Base-by-base conservation (phyloP, 331 rosid species). In the Saraca asoca region DNA sequence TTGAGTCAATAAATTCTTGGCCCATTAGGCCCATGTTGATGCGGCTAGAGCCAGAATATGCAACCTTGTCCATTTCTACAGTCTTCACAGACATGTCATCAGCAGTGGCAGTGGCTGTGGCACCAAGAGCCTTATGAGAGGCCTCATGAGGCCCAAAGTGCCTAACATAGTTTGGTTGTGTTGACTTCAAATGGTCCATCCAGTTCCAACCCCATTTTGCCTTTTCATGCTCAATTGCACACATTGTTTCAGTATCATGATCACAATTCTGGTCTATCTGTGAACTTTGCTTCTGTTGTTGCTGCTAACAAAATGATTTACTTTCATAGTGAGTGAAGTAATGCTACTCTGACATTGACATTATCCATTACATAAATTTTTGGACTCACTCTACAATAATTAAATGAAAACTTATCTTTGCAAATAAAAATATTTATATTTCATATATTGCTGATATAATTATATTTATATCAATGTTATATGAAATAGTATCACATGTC, bases 161-260 rank as follows among this genome's bases (percentile, higher is more conserved):
- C 33, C 75, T 78, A 29, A 66, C 69, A 14, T 78, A 64, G 31
- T 64, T 15, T 35, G 88, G 85, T 15, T 88, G 89, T 12, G 89
- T 72, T 6, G 85, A 81, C 97, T 84, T 93, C 96, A 94, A 93
- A 38, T 81, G 76, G 52, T 94, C 96, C 11, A 94, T 81, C 95
- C 91, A 90, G 70, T 86, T 86, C 96, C 97, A 90, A 50, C 88
- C 95, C 85, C 86, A 54, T 33, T 87, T 85, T 29, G 79, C 75
- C 63, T 79, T 82, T 10, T 82, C 95, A 0, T 38, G 61, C 46
- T 69, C 80, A 10, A 45, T 50, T 15, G n/a, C 52, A 49, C 71
- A 71, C 17, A n/a, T n/a, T n/a, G 31, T 24, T 24, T 62, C 62
- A 62, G 68, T 82, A 57, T 65, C 54, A 9, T 80, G 84, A 10